Evolutionary conservation across 2,329 filamentous ascomycete genomes (phyloP).

Genomic region (Fusarium camptoceras): DNA sequence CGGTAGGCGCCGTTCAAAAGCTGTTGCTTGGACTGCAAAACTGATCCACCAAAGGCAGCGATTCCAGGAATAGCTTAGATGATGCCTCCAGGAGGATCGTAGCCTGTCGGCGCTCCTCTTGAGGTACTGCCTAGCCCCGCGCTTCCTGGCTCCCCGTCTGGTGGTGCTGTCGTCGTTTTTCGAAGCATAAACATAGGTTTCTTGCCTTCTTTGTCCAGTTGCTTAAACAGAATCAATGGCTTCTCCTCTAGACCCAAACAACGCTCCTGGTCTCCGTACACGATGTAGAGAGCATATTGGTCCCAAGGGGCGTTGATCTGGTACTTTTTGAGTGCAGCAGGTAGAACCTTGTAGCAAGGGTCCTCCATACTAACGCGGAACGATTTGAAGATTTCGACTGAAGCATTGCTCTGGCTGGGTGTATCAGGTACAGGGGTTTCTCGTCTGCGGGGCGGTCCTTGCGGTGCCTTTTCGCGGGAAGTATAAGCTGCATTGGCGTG

Average conservation of each 20-base stretch:
- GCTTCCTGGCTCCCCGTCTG: conserved; percentile 66
- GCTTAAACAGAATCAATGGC: conserved; percentile 95
- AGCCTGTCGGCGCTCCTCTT: conserved; percentile 60
- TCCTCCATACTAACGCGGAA: conserved; percentile 99
- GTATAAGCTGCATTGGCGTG: conserved; percentile 45
- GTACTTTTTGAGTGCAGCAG: conserved; percentile 95
- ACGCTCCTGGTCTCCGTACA: conserved; percentile 97
- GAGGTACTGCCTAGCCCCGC: conserved; percentile 62
- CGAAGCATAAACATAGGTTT: conserved; percentile 99
- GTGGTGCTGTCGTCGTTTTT: conserved; percentile 68
- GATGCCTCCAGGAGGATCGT: conserved; percentile 71
- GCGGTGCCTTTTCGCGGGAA: conserved; percentile 48
- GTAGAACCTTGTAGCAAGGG: conserved; percentile 95
- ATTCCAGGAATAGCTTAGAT: conserved; percentile 55
- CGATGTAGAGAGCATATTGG: conserved; percentile 97
- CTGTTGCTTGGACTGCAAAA: conserved; percentile 9
- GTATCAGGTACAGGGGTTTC: conserved; percentile 73
- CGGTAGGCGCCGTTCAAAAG: conserved; percentile 33
- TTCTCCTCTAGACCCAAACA: conserved; percentile 93
- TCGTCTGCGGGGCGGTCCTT: conserved; percentile 64
- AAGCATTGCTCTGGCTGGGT: conserved; percentile 66
- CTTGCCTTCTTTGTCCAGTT: conserved; percentile 94
- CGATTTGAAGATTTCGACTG: conserved; percentile 97
- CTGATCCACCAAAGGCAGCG: conserved; percentile 10
- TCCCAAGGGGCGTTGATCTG: conserved; percentile 98